Conservation (phyloP, 176 grass and related monocot species). For the Miscanthus lutarioriparius region DNA sequence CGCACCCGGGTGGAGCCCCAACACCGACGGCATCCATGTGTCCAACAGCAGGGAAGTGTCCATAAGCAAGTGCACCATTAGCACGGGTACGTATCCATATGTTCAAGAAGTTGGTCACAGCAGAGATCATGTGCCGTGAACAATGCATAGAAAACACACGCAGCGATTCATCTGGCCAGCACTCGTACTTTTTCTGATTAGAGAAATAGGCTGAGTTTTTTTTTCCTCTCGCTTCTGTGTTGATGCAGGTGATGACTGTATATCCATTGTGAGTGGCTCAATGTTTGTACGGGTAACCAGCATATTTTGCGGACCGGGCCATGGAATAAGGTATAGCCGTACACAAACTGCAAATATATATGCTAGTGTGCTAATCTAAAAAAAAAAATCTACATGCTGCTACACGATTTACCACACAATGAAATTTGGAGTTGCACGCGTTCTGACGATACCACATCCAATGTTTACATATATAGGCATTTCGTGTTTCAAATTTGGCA, state of each 20-base stretch:
- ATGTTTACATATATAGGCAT: not conserved
- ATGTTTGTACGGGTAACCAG: conserved; percentile 45
- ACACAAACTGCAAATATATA: not conserved
- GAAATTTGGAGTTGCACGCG: not conserved
- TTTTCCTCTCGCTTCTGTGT: not conserved
- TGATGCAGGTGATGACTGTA: conserved; percentile 76
- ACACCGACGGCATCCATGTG: conserved; percentile 82
- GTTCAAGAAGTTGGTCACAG: not conserved
- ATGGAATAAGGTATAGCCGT: conserved; percentile 59
- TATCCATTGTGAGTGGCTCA: conserved; percentile 76
- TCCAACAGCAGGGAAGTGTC: conserved; percentile 45
- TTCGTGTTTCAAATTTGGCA: conserved; percentile 5
- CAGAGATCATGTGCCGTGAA: not conserved
- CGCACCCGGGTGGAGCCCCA: conserved; percentile 67
- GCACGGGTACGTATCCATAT: conserved; percentile 45
- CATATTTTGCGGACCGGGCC: conserved; percentile 78
- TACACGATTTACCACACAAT: not conserved
- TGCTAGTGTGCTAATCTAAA: not conserved
- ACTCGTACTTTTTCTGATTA: not conserved
- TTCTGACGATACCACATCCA: not conserved
- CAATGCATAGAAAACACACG: not conserved
- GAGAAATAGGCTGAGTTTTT: not conserved
- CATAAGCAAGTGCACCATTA: conserved; percentile 60
- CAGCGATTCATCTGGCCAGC: not conserved
- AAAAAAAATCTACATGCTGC: not conserved